Base-by-base conservation (phyloP, 139 green algal genomes). In the Pycnococcus provasolii region DNA sequence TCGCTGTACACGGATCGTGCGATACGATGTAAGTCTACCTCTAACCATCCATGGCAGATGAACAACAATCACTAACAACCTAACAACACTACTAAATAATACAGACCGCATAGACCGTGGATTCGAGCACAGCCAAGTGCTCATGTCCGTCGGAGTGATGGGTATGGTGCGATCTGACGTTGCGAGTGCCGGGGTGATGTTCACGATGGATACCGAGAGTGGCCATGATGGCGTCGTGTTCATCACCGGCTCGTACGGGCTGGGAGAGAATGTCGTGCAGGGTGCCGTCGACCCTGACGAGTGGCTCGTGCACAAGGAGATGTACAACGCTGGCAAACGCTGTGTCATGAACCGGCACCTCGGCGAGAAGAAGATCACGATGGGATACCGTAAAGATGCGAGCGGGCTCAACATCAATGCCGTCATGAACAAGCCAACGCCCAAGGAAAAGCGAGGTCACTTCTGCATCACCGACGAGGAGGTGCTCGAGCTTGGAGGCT, bases 1-100 rank as follows among this genome's bases (percentile, higher is more conserved):
- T 71, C 64, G 9, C 64, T 71, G 6, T 71, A 63, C 41, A 71
- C 48, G 11, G 64, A 62, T n/a, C 64, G 64, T 44, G 64, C 64
- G 13, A 67, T 71, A 11, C 26, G 26, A 26, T 26, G 26, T 26
- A 26, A 26, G 26, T 26, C 26, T 26, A 26, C 26, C 26, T 26
- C 26, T 26, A 26, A 26, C 26, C 26, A 26, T 26, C 26, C 26
- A 26, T 26, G 26, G 26, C 26, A 26, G 26, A 26, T 26, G 26
- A 26, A 26, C 26, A 26, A 26, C 26, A 26, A 26, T 26, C 26
- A 26, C 26, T 26, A 26, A 26, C 26, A 26, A 26, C 26, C 26
- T 26, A 26, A 26, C 26, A 26, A 26, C 26, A 26, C 26, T 26
- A 26, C 26, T 26, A 26, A 26, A 26, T 26, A 26, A 26, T 26